A percentile compares a stretch with the other conserved stretches of the same genome.
Conservation (phyloP, 2,329 filamentous ascomycete genomes). For the Helminthosporium solani region DNA sequence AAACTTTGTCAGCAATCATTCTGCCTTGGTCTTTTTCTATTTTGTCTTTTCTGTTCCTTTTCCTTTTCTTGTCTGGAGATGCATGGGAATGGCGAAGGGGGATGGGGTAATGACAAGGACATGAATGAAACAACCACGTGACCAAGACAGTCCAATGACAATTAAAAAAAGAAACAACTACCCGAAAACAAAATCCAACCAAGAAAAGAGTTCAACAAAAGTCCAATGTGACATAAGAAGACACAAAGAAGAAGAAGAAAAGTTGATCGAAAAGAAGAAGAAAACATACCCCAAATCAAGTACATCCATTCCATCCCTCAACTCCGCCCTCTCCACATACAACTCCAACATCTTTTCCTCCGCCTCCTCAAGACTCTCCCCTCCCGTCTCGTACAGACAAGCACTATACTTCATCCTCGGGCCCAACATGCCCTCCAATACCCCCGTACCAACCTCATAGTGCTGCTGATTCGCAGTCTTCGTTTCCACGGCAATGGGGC, state of each 20-base stretch:
- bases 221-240: no score
- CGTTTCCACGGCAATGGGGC: constrained; percentile 69
- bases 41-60: neutral
- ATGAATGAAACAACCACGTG: no score
- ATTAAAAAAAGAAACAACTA: no score
- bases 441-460: constrained; percentile 69
- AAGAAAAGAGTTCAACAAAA: no score
- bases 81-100: neutral
- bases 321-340: constrained; percentile 62
- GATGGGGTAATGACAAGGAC: no score
- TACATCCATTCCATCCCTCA: constrained; percentile 62
- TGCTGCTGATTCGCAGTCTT: constrained; percentile 67
- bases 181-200: no score
- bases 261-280: constrained; percentile 15
- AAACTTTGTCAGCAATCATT: no score
- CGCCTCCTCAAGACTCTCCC: constrained; percentile 60
- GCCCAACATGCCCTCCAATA: constrained; percentile 62
- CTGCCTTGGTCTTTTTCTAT: neutral
- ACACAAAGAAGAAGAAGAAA: neutral
- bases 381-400: constrained; percentile 62
- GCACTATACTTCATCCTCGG: constrained; percentile 73
- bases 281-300: constrained; percentile 59
- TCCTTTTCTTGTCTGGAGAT: neutral
- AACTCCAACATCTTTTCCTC: constrained; percentile 65
- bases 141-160: no score